A percentile compares a stretch with the other conserved stretches of the same genome.
phyloP scores from a whole-genome alignment of 2,329 filamentous ascomycete genomes.

The Paradendryphiella salina region DNA sequence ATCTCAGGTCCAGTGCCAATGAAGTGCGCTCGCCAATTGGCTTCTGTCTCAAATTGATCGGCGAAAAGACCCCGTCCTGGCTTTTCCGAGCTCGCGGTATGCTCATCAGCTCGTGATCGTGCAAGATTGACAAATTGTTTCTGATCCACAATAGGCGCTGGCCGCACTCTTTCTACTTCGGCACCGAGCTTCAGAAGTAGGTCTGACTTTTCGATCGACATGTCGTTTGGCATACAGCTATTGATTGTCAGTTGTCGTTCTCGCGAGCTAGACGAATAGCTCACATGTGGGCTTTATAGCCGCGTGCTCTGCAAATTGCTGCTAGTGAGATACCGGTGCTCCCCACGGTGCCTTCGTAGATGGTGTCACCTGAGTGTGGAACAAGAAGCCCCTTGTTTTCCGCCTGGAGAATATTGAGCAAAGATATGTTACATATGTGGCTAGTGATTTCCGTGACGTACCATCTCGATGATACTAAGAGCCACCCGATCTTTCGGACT shows the following conservation, averaged over 20 bases:
- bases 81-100: slow-evolving; percentile 62
- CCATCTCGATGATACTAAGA: slow-evolving; percentile 77
- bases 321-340: slow-evolving; percentile 95
- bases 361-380: slow-evolving; percentile 83
- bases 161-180: slow-evolving; percentile 85
- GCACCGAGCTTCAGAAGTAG: slow-evolving; percentile 88
- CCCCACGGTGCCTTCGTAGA: slow-evolving; percentile 96
- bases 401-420: slow-evolving; percentile 55
- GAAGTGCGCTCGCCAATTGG: slow-evolving; percentile 87
- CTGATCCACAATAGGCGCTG: slow-evolving; percentile 90
- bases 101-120: slow-evolving; percentile 71
- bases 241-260: slow-evolving; percentile 12
- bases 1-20: slow-evolving; percentile 88
- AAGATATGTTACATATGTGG: background rate
- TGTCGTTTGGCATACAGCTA: slow-evolving; percentile 91
- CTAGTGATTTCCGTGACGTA: slow-evolving; percentile 30
- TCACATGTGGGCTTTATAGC: slow-evolving; percentile 88
- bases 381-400: slow-evolving; percentile 75
- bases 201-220: slow-evolving; percentile 84
- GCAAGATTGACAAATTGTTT: slow-evolving; percentile 95
- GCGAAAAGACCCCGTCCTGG: slow-evolving; percentile 86
- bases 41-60: slow-evolving; percentile 90
- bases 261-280: slow-evolving; percentile 21
- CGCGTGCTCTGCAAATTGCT: slow-evolving; percentile 80
- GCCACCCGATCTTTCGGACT: slow-evolving; percentile 96